Base-by-base conservation (phyloP, 1,284 basidiomycete species). In the Cryptococcus maquisensis region DNA sequence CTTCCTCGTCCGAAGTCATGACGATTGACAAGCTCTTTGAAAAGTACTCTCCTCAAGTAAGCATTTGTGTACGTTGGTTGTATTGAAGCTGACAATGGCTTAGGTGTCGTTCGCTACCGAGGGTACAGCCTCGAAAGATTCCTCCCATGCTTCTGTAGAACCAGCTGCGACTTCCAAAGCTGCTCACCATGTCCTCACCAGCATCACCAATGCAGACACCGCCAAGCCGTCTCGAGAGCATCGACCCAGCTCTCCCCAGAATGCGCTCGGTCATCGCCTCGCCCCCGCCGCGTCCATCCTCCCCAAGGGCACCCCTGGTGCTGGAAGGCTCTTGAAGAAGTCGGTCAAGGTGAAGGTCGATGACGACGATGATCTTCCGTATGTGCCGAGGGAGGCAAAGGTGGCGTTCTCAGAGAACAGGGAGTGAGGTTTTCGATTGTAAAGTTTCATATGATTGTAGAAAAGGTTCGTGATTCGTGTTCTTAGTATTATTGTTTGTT, bases 21-120 rank as follows among this genome's bases (percentile, higher is more conserved):
- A 72, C 68, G 3, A 64, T 74, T 9, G 69, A 72, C 44, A 54
- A 59, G 36, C 60, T 74, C 4, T 69, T 69, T 39, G 64, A 69
- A 46, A 68, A 65, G 56, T 71, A 70, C 26, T 49, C 48, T 1
- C 28, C 48, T 41, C 48, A 23, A 16, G 40, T 41, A 16, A 49
- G 39, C 23, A 1, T 2, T 39, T 36, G 18, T 28, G 28, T 36
- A n/a, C 32, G 26, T 18, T 20, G 28, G 10, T 39, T 13, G 15
- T 45, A 3, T 45, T n/a, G 13, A n/a, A 42, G 23, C n/a, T 42
- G 18, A 18, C 5, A 18, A 32, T 10, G 6, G 39, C 13, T 23
- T 7, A 28, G 28, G 44, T 46, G 18, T 23, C 20, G 16, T 16
- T 23, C 28, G n/a, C 44, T n/a, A 10, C 38, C 3, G 38, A 18